A percentile compares a stretch with the other conserved stretches of the same genome.
phyloP scores from a whole-genome alignment of 2,329 filamentous ascomycete genomes.

The Trichoderma pleuroti region DNA sequence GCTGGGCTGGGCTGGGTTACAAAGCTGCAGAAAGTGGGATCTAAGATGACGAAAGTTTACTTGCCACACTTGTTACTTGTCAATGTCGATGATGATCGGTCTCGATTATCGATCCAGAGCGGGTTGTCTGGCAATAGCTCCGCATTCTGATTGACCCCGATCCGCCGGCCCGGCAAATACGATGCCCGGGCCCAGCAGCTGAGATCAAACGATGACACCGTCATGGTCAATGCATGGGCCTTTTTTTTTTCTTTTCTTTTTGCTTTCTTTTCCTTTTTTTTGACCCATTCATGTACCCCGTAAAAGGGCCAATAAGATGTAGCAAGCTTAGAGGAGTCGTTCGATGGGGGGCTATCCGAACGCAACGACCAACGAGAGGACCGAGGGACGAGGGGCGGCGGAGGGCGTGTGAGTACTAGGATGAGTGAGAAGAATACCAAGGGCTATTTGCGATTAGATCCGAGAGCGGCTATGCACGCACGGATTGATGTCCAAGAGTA shows the following conservation, averaged over 20 bases:
- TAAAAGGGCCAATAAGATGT: neutral
- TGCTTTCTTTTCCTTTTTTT: neutral
- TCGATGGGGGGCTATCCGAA: neutral
- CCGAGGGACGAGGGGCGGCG: neutral
- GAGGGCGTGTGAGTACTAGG: neutral
- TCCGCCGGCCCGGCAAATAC: neutral
- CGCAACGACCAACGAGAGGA: neutral
- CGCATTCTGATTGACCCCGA: neutral
- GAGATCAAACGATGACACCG: neutral
- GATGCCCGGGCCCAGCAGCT: neutral
- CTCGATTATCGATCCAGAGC: neutral
- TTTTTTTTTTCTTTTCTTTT: neutral
- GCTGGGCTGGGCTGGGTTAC: neutral
- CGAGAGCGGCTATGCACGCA: conserved; percentile 5
- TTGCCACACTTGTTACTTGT: neutral
- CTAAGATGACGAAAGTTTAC: neutral
- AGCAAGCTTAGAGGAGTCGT: neutral
- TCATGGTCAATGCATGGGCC: neutral
- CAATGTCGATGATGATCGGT: neutral
- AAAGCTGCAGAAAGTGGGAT: neutral
- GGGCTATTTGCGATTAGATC: neutral
- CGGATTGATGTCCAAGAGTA: neutral
- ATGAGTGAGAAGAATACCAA: conserved; percentile 5
- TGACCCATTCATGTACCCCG: neutral
- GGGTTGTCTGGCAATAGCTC: neutral